Evolutionary conservation across 2,329 filamentous ascomycete species (phyloP), one percentile per base, ranked within the genome.

Genomic region (Cryphonectria carpinicola): DNA sequence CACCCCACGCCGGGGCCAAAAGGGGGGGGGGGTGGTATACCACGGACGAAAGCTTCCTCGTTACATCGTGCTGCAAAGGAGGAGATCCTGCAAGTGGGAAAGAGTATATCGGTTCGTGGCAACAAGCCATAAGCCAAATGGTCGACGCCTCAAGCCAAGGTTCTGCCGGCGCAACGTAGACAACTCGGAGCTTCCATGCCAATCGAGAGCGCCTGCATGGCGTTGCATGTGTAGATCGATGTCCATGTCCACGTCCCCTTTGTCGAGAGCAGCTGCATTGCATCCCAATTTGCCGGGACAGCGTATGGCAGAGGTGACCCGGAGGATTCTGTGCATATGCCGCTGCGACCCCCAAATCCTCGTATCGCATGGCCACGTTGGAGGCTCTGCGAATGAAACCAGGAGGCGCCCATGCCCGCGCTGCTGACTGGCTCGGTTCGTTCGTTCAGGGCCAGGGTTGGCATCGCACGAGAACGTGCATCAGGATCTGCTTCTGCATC

Each of bases 51-150:
- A 28, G 64, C 32, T 69, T 64, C 22, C 32, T 37, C 60, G 64
- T 70, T 64, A 65, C 49, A 61, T 69, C 10, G 56, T 67, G 58
- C 63, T 60, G 32, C n/a, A 66, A 60, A 35, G 41, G 43, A 49
- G 49, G 6, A 25, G 28, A 37, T 54, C 43, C 67, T 66, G 70
- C 62, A 58, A 39, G 28, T 35, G 63, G 13, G n/a, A 39, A 39
- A 56, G 43, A 37, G 28, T 41, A 19, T 13, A 6, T n/a, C 14
- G 49, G 64, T 41, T 67, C 52, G 65, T 67, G 37, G 32, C 66
- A 32, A 39, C 46, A 67, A 67, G 70, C 66, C 66, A 61, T 32
- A 63, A 71, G 56, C 56, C 39, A 63, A 41, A 66, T 35, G 54
- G 10, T 52, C 25, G 67, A 62, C 56, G 41, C 39, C 63, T 49